These are phyloP conservation scores for Ocimum tenuiflorum DNA, from an alignment of 257 asterid genomes.

Conservation along the genomic window DNA sequence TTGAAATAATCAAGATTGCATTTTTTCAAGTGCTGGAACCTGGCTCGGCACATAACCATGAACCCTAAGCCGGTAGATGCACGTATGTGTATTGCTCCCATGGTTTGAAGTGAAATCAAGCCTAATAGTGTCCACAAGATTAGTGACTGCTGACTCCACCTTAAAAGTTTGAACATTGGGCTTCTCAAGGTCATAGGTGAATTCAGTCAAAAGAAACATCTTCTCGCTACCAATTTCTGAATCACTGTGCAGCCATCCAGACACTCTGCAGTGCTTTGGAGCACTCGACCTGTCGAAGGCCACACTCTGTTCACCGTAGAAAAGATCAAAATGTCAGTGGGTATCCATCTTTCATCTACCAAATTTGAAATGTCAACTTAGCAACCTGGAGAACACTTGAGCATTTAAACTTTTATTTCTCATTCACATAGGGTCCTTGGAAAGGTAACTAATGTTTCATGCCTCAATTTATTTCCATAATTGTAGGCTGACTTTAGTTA, in stretches of 20 bases:
- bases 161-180: slow-evolving; percentile 65
- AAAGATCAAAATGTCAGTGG: slow-evolving; percentile 11
- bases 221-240: slow-evolving; percentile 19
- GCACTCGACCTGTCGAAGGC: slow-evolving; percentile 94
- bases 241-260: slow-evolving; percentile 62
- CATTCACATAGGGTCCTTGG: no score
- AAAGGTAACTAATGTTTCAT: no score
- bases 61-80: slow-evolving; percentile 83
- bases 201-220: slow-evolving; percentile 55
- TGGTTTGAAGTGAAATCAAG: slow-evolving; percentile 78
- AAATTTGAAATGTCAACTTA: background rate
- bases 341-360: background rate
- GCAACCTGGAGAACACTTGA: background rate
- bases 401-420: no score
- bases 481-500: no score
- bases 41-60: slow-evolving; percentile 60
- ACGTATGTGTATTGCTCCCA: slow-evolving; percentile 65
- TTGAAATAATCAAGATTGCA: slow-evolving; percentile 31
- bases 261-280: no score
- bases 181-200: slow-evolving; percentile 65
- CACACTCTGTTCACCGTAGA: slow-evolving; percentile 52
- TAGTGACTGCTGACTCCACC: slow-evolving; percentile 43
- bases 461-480: no score
- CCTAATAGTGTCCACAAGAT: slow-evolving; percentile 49
- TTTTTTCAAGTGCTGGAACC: slow-evolving; percentile 29